Base-by-base conservation (phyloP, 2,329 filamentous ascomycete species). In the Cytospora piceae region DNA sequence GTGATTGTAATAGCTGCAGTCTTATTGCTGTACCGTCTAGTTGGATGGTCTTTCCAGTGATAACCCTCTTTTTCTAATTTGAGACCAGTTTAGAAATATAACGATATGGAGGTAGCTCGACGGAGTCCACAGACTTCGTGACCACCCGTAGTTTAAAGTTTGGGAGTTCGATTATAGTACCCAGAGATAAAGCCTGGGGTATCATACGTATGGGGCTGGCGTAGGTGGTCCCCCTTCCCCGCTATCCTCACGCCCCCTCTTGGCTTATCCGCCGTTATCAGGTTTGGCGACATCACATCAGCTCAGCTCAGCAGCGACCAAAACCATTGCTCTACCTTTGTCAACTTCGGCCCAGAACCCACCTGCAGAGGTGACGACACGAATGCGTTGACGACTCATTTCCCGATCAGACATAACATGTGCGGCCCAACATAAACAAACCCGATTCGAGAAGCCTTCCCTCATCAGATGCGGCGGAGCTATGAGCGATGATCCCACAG, bases 401-500 rank as follows among this genome's bases (percentile, higher is more conserved):
- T 9, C 20, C 37, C 39, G 32, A 20, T 17, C 29, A 34, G 58
- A 51, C 59, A 61, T 66, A 66, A 66, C 32, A 68, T 68, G 66
- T 68, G 42, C 64, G 55, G 55, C 59, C 55, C 55, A 60, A 66
- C 17, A 34, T 61, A 61, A 17, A 34, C 22, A 55, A 29, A 62
- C 34, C 53, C 58, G 46, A 46, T 39, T 34, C 54, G 64, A 68
- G 66, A 63, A 66, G 71, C 17, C 70, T 72, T 71, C 69, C 72
- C 71, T 71, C 71, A 72, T 74, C 73, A 72, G 75, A 73, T 77
- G 75, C 75, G 74, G 75, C 72, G 72, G 77, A 80, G 78, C 77
- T 77, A 80, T 80, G 78, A 80, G 76, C 78, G 70, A 80, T 80
- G 79, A 77, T 78, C 72, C 76, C 75, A 60, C 56, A 59, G 75